Base-by-base conservation (phyloP, 352 stramenopile species). In the Phytophthora crassamura region DNA sequence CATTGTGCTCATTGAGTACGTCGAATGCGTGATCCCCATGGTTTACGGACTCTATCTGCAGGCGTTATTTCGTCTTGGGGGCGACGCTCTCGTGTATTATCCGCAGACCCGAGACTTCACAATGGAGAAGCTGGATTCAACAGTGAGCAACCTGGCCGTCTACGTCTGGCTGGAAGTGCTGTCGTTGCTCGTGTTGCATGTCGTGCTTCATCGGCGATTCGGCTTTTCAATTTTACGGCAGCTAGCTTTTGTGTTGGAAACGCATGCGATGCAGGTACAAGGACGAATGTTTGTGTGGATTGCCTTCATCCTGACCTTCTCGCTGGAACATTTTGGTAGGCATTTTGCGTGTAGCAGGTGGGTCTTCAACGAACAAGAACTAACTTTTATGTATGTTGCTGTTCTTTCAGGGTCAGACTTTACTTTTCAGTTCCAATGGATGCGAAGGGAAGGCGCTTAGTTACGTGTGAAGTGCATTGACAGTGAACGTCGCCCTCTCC, bases 221-320 rank as follows among this genome's bases (percentile, higher is more conserved):
- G 54, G 41, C 5, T 66, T 65, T n/a, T 60, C 53, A 5, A 47
- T 59, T 28, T 3, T 74, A 7, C 61, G 67, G 33, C 47, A 67
- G 30, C 40, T 82, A 6, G 74, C 60, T 3, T 79, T 82, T 42
- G 70, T 82, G 32, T 45, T 82, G 5, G 69, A 81, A 53, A 74
- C 28, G 0, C 62, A 78, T 9, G 25, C 32, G 1, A 50, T 59
- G 20, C 43, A 64, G 18, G 39, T 77, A 5, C 69, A 77, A n/a
- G 45, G 47, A 4, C 38, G 48, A 2, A 22, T 77, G 14, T 58
- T 77, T 32, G 41, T 67, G 30, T 75, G 59, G 60, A 46, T 67
- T n/a, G 59, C 41, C 15, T 72, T 61, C 39, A 69, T 64, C 15
- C 49, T 78, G 15, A 54, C 45, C 22, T 72, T 69, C 46, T 64